Percentiles rank a stretch among this genome's conserved stretches.
Evolutionary conservation across 352 stramenopile species (phyloP).

Genomic region (Phytophthora sp.): DNA sequence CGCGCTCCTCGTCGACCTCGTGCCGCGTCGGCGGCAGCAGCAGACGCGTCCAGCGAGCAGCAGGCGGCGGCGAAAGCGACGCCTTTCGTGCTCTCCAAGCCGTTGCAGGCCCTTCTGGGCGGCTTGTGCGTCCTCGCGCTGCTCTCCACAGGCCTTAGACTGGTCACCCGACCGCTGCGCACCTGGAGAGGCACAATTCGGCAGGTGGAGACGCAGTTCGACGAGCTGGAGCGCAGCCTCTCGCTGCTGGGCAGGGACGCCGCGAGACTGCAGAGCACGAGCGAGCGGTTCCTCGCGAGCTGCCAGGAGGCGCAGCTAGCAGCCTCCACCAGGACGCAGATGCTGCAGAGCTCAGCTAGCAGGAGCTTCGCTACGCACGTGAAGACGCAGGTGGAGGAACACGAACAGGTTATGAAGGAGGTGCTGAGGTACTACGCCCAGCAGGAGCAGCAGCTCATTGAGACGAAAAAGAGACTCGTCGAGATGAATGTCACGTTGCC

Average conservation of each 20-base stretch:
- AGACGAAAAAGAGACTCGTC: too few species aligned
- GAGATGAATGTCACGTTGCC: conserved; percentile 33
- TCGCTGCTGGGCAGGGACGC: conserved; percentile 23
- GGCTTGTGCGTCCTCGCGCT: conserved; percentile 17
- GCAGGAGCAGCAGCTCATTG: conserved; percentile 27
- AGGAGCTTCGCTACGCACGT: conserved; percentile 21
- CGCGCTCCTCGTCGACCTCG: neutral
- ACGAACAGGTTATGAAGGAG: conserved; percentile 29
- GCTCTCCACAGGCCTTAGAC: neutral
- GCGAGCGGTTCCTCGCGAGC: conserved; percentile 28
- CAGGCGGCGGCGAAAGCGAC: conserved; percentile 3
- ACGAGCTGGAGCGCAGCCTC: conserved; percentile 35
- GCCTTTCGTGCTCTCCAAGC: conserved; percentile 6
- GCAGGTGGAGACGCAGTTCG: conserved; percentile 20
- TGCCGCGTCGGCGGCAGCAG: conserved; percentile 1
- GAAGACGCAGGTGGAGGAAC: conserved; percentile 18
- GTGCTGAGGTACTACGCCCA: conserved; percentile 29
- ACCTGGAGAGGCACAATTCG: neutral
- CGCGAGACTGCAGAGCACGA: conserved; percentile 16
- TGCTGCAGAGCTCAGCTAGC: conserved; percentile 20
- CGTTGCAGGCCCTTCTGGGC: conserved; percentile 12
- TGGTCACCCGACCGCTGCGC: neutral
- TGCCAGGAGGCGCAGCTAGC: conserved; percentile 30
- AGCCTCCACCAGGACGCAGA: conserved; percentile 20
- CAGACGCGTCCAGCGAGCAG: neutral